A percentile compares a stretch with the other conserved stretches of the same genome.
Evolutionary conservation across 2,329 filamentous ascomycete species (phyloP).

Genomic region (Penicillium frequentans): DNA sequence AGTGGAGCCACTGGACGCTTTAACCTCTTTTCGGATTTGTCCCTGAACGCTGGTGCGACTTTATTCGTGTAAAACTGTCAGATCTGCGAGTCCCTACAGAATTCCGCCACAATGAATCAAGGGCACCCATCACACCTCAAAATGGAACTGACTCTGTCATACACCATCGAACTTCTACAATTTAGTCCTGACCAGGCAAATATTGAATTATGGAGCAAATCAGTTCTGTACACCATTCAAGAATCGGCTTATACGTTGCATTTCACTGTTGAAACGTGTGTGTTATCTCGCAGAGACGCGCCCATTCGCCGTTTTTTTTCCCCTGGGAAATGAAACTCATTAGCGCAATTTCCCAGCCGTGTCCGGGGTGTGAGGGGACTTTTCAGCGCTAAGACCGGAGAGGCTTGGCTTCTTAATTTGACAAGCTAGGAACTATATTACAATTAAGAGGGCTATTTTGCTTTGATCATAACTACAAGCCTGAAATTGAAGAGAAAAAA

Average conservation of each 20-base stretch:
- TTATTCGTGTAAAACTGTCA: background rate
- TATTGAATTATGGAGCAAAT: background rate
- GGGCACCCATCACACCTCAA: background rate
- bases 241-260: no score
- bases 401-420: background rate
- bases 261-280: no score
- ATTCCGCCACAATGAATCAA: background rate
- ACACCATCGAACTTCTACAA: background rate
- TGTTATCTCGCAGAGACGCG: background rate
- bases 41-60: background rate
- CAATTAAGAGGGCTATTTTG: background rate
- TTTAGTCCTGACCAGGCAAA: background rate
- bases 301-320: background rate
- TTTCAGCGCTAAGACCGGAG: constrained; percentile 1
- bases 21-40: background rate
- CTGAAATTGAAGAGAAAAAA: background rate
- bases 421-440: background rate
- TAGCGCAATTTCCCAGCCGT: constrained; percentile 12
- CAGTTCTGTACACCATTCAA: background rate
- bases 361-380: constrained; percentile 1
- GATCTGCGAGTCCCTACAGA: background rate
- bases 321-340: constrained; percentile 3
- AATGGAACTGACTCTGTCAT: background rate
- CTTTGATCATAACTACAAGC: no score
- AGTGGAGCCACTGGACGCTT: constrained; percentile 1